Percentiles rank a stretch among this genome's conserved stretches.
Evolutionary conservation across 1,284 basidiomycete genomes (phyloP).

Genomic region (Ceratobasidium sp.): DNA sequence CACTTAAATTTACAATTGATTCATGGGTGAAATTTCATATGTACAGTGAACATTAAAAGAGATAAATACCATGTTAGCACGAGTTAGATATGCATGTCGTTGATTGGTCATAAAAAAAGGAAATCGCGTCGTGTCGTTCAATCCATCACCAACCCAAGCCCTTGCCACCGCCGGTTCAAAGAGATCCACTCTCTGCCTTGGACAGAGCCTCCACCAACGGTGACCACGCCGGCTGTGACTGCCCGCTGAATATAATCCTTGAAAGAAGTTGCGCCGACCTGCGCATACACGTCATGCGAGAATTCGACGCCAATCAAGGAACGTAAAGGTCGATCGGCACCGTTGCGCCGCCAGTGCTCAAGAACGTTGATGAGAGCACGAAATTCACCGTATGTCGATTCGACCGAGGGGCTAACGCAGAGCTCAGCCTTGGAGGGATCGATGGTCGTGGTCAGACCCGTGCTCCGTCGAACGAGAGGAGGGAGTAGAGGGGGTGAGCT

Average conservation of each 20-base stretch:
- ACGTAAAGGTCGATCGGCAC: slow-evolving; percentile 10
- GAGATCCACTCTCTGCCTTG: slow-evolving; percentile 34
- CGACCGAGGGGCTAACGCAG: slow-evolving; percentile 1
- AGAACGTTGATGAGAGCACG: slow-evolving; percentile 6
- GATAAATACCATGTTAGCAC: neutral
- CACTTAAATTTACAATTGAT: too few species aligned
- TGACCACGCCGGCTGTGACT: slow-evolving; percentile 13
- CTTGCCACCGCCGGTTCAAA: slow-evolving; percentile 14
- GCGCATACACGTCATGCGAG: slow-evolving; percentile 2
- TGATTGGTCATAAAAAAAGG: neutral
- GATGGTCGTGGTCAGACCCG: neutral
- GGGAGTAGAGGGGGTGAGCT: slow-evolving; percentile 6
- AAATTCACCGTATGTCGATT: slow-evolving; percentile 15
- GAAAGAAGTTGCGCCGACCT: slow-evolving; percentile 7
- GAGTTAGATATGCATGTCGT: neutral
- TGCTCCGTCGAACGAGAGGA: slow-evolving; percentile 5
- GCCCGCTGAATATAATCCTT: slow-evolving; percentile 24
- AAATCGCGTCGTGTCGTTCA: too few species aligned
- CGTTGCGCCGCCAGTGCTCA: slow-evolving; percentile 2
- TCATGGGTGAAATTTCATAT: too few species aligned
- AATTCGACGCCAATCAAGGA: slow-evolving; percentile 20
- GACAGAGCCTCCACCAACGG: slow-evolving; percentile 17
- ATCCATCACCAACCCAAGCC: neutral
- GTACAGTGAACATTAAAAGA: too few species aligned
- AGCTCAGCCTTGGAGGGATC: neutral